Percentiles rank a stretch among this genome's conserved stretches.
phyloP scores from a whole-genome alignment of 768 basidiomycete species.

The Boletus rufocinnamomeus region DNA sequence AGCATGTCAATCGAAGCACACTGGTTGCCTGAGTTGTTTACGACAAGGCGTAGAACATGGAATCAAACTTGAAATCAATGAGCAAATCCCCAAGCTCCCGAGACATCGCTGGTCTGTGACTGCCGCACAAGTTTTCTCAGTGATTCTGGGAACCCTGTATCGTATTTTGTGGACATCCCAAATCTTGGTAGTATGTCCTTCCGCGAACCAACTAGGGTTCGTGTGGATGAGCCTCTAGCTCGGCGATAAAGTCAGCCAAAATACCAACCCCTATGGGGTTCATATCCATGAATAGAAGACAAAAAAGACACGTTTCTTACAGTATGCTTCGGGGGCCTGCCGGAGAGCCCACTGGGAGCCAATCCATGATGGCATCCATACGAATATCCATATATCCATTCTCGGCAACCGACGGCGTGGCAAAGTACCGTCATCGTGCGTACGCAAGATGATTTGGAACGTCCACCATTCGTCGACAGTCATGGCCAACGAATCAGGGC shows the following conservation, averaged over 20 bases:
- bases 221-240: constrained; percentile 48
- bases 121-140: constrained; percentile 24
- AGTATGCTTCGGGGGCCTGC: constrained; percentile 54
- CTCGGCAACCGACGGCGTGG: constrained; percentile 37
- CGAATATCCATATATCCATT: constrained; percentile 47
- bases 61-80: constrained; percentile 25
- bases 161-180: constrained; percentile 46
- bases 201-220: constrained; percentile 32
- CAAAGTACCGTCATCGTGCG: constrained; percentile 23
- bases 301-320: constrained; percentile 27
- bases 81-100: constrained; percentile 20
- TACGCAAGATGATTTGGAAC: neutral
- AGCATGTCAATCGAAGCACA: constrained; percentile 10
- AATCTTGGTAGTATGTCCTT: constrained; percentile 31
- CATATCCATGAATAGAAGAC: neutral
- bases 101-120: constrained; percentile 24
- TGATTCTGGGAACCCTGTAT: constrained; percentile 34
- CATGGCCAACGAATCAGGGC: constrained; percentile 51
- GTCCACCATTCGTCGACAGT: constrained; percentile 62
- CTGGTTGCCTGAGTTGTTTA: constrained; percentile 34
- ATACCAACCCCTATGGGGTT: constrained; percentile 46
- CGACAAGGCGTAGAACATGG: constrained; percentile 18
- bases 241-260: constrained; percentile 48
- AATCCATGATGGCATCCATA: constrained; percentile 44
- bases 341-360: constrained; percentile 57